phyloP scores from a whole-genome alignment of 148 eudicot species.

The Spergularia bocconei region DNA sequence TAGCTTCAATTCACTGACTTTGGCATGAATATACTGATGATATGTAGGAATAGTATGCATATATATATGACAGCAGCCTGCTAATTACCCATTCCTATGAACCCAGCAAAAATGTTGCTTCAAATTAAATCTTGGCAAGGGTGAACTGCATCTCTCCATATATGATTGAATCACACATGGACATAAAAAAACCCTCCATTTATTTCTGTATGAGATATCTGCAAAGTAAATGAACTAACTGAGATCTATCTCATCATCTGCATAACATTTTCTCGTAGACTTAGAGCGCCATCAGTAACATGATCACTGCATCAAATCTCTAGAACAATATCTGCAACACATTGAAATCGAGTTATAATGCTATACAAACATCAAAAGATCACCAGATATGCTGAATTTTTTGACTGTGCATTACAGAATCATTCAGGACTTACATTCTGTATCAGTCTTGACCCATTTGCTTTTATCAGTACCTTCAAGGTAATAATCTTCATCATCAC shows the following conservation, averaged over 20 bases:
- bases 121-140: slow-evolving; percentile 7
- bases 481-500: slow-evolving; percentile 22
- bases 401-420: not conserved
- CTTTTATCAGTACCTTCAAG: slow-evolving; percentile 33
- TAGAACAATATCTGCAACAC: slow-evolving; percentile 37
- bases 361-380: not conserved
- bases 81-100: too few species aligned
- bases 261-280: not conserved
- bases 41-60: too few species aligned
- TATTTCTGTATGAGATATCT: not conserved
- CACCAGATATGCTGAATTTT: too few species aligned
- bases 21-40: too few species aligned
- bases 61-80: too few species aligned
- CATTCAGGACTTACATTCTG: slow-evolving; percentile 46
- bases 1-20: too few species aligned
- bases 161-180: slow-evolving; percentile 5
- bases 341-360: not conserved
- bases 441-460: slow-evolving; percentile 88
- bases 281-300: not conserved
- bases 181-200: slow-evolving; percentile 18
- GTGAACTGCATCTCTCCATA: slow-evolving; percentile 2
- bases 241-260: not conserved
- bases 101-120: not conserved
- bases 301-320: slow-evolving; percentile 19
- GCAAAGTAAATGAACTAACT: not conserved